Percentiles rank a stretch among this genome's conserved stretches.
Evolutionary conservation across 345 rosid species (phyloP).

Genomic region (Euphorbia tirucalli): DNA sequence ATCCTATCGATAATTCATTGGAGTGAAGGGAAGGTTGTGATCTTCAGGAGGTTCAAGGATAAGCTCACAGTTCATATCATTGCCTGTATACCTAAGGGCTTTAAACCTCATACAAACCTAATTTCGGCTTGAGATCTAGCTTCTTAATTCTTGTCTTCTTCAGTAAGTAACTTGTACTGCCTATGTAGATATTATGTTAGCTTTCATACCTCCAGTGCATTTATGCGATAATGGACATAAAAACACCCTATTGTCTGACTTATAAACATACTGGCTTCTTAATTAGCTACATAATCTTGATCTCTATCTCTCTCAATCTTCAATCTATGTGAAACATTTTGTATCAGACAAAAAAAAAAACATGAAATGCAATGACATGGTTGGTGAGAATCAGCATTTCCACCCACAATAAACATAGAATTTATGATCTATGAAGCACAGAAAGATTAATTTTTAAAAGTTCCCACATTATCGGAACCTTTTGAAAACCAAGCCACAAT

Average conservation of each 20-base stretch:
- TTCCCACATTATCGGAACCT: no score
- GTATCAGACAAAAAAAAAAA: not conserved
- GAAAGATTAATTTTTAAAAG: no score
- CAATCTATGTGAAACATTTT: not conserved
- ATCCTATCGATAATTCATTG: conserved; percentile 35
- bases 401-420: not conserved
- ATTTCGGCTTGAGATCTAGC: conserved; percentile 29
- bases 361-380: not conserved
- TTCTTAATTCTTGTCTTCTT: conserved; percentile 7
- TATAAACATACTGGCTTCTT: conserved; percentile 3
- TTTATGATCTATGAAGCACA: not conserved
- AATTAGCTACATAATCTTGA: not conserved
- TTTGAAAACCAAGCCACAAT: no score
- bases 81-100: conserved; percentile 36
- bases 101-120: conserved; percentile 27
- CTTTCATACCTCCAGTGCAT: not conserved
- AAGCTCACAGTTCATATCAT: conserved; percentile 34
- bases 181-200: not conserved
- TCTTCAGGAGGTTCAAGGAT: conserved; percentile 44
- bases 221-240: conserved; percentile 17
- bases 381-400: not conserved
- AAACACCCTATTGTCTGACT: conserved; percentile 9
- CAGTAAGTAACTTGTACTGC: not conserved
- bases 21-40: conserved; percentile 41
- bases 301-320: not conserved